Percentiles rank a stretch among this genome's conserved stretches.
Evolutionary conservation across 75 land plant species (phyloP).

Genomic region (Cryptomeria japonica): DNA sequence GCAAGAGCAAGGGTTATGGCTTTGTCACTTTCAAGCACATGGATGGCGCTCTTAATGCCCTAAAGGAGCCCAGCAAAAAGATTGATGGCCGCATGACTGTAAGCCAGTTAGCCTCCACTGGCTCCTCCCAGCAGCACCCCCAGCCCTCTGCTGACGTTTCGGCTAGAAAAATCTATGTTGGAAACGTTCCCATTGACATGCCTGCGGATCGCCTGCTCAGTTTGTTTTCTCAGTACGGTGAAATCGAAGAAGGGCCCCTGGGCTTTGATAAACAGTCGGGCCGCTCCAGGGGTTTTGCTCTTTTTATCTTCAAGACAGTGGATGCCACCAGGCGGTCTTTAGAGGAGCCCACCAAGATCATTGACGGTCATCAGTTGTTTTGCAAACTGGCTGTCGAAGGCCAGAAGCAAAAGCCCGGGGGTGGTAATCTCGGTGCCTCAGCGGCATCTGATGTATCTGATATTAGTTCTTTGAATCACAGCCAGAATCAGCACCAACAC

Average conservation of each 20-base stretch:
- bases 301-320: constrained; percentile 70
- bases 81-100: constrained; percentile 89
- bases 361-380: constrained; percentile 63
- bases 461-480: constrained; percentile 1
- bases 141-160: constrained; percentile 45
- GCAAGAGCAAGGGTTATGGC: constrained; percentile 80
- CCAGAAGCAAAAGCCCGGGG: constrained; percentile 52
- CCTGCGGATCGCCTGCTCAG: constrained; percentile 56
- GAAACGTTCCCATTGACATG: constrained; percentile 68
- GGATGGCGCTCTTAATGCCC: constrained; percentile 73
- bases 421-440: not conserved
- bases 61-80: constrained; percentile 77
- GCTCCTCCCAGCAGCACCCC: constrained; percentile 22
- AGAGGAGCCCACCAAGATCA: constrained; percentile 56
- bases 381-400: constrained; percentile 75
- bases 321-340: constrained; percentile 61
- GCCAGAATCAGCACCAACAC: constrained; percentile 6
- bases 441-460: not conserved
- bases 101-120: constrained; percentile 65
- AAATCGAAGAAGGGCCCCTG: constrained; percentile 84
- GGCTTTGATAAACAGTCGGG: constrained; percentile 82
- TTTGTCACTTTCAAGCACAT: constrained; percentile 82
- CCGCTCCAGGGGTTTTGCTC: constrained; percentile 62
- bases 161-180: constrained; percentile 75
- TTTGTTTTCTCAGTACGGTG: constrained; percentile 68